Conservation (phyloP, 352 stramenopile species). For the Aphanomyces astaci region DNA sequence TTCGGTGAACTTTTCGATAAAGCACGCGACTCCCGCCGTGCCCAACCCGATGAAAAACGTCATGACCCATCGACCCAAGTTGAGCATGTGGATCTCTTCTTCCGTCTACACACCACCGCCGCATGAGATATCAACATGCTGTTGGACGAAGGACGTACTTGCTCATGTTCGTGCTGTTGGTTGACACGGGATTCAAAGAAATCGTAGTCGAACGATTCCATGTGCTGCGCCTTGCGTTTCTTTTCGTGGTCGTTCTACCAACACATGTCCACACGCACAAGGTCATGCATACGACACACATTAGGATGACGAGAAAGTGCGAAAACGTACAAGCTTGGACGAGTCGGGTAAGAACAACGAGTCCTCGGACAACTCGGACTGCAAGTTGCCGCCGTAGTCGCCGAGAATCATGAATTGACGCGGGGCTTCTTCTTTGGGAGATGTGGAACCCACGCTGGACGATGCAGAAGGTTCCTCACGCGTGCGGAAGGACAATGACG, state of each 20-base stretch:
- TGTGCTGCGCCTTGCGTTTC: constrained; percentile 71
- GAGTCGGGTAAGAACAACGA: constrained; percentile 1
- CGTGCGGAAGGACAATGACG: background rate
- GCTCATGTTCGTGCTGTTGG: constrained; percentile 79
- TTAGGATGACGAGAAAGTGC: background rate
- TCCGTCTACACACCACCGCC: constrained; percentile 35
- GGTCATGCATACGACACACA: background rate
- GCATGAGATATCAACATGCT: background rate
- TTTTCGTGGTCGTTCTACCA: constrained; percentile 52
- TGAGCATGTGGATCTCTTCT: constrained; percentile 62
- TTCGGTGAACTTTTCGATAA: constrained; percentile 88
- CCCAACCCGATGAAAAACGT: constrained; percentile 92
- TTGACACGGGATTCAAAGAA: constrained; percentile 83
- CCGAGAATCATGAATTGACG: background rate
- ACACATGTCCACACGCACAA: no score
- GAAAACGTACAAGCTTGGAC: background rate
- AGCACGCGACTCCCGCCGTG: constrained; percentile 89
- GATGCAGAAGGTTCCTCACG: background rate
- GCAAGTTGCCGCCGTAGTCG: constrained; percentile 1
- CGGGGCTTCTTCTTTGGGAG: background rate
- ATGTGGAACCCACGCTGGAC: background rate
- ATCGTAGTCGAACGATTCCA: constrained; percentile 82
- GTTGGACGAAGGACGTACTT: background rate
- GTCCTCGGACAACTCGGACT: constrained; percentile 16
- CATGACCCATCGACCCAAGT: constrained; percentile 90